Percentiles rank a stretch among this genome's conserved stretches.
These are phyloP conservation scores for Prunus yedoensis DNA, from an alignment of 331 rosid species.

Conservation along the genomic window DNA sequence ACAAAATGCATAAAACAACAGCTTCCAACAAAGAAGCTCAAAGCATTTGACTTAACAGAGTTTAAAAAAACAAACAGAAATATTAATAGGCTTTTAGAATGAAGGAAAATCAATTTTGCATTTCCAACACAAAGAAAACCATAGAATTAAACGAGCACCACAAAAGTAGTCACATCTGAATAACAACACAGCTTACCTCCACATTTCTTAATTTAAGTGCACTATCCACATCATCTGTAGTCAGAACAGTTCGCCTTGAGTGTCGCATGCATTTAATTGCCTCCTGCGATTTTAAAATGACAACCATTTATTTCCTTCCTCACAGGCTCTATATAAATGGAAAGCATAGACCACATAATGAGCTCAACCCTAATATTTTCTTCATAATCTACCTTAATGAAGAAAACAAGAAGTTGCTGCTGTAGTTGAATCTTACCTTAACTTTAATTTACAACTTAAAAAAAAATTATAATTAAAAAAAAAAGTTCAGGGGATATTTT, in stretches of 20 bases:
- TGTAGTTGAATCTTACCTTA: neutral
- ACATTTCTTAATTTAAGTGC: slow-evolving; percentile 85
- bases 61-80: neutral
- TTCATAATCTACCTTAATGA: neutral
- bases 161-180: neutral
- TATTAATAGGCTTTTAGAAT: neutral
- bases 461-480: neutral
- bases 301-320: slow-evolving; percentile 4
- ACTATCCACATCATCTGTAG: slow-evolving; percentile 72
- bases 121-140: slow-evolving; percentile 6
- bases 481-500: neutral
- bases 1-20: neutral
- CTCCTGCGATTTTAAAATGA: slow-evolving; percentile 51
- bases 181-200: slow-evolving; percentile 49
- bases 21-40: neutral
- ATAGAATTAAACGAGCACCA: neutral
- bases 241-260: slow-evolving; percentile 63
- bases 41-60: neutral
- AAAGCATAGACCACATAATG: neutral
- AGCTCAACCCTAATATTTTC: neutral
- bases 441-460: neutral
- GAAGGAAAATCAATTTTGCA: neutral
- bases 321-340: neutral
- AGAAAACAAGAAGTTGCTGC: neutral
- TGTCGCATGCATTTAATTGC: slow-evolving; percentile 96